Percentiles rank a stretch among this genome's conserved stretches.
Conservation (phyloP, 202 grass and related monocot species). For the Setaria italica region DNA sequence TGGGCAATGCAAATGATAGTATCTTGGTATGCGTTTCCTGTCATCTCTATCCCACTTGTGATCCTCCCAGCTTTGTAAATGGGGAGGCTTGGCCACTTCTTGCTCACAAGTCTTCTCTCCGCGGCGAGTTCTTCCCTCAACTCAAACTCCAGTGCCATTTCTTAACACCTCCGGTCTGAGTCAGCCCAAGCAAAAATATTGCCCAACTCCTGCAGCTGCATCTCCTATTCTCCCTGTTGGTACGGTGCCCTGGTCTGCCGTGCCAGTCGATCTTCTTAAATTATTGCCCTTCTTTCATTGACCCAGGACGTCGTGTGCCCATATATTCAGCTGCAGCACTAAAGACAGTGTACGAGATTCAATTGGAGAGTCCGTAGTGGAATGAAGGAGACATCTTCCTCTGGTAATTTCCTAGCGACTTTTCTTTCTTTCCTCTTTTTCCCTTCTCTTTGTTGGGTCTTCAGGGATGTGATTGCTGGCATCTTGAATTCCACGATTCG, state of each 20-base stretch:
- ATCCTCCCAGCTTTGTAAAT: not conserved
- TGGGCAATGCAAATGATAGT: not conserved
- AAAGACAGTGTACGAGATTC: not conserved
- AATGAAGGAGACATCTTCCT: slow-evolving; percentile 18
- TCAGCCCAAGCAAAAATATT: slow-evolving; percentile 21
- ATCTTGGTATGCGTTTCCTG: not conserved
- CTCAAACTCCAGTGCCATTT: slow-evolving; percentile 10
- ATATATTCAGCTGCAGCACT: slow-evolving; percentile 8
- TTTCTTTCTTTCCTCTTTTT: not conserved
- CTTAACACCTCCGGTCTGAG: not conserved
- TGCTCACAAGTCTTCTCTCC: not conserved
- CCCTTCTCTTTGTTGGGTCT: not conserved
- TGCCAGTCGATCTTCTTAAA: slow-evolving; percentile 6
- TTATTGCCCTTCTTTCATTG: not conserved
- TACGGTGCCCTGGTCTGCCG: not conserved
- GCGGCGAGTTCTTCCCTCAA: not conserved
- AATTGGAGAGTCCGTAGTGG: slow-evolving; percentile 3
- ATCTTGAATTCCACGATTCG: slow-evolving; percentile 29
- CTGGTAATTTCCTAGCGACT: slow-evolving; percentile 31
- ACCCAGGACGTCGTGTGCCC: not conserved
- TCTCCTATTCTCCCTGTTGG: not conserved
- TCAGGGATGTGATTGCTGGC: not conserved
- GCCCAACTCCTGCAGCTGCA: slow-evolving; percentile 18
- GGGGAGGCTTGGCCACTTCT: slow-evolving; percentile 1
- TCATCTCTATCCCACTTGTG: slow-evolving; percentile 40